These are phyloP conservation scores for Erythrophleum fordii DNA, from an alignment of 306 rosid species.

Conservation along the genomic window DNA sequence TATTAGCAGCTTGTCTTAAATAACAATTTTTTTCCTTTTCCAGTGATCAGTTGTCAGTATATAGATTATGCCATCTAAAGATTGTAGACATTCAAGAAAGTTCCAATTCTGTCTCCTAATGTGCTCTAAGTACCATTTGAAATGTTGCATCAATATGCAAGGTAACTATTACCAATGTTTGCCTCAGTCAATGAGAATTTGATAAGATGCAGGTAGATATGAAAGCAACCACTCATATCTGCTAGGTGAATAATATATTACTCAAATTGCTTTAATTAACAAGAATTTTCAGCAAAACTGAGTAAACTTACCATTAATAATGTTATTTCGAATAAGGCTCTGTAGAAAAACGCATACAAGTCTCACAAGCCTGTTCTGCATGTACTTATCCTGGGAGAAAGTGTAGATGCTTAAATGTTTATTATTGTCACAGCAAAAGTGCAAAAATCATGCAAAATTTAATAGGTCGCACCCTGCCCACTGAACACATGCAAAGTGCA, in stretches of 20 bases:
- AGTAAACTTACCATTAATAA: conserved; percentile 81
- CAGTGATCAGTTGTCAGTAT: neutral
- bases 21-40: neutral
- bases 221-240: conserved; percentile 14
- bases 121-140: neutral
- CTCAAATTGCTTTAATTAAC: conserved; percentile 13
- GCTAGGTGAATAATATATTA: neutral
- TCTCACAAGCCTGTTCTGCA: conserved; percentile 99
- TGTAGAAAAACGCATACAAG: conserved; percentile 97
- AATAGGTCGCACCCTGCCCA: neutral
- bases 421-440: neutral
- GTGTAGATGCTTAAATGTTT: conserved; percentile 20
- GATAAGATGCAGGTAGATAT: neutral
- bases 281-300: conserved; percentile 20
- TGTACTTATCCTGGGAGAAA: conserved; percentile 87
- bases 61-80: neutral
- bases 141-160: conserved; percentile 15
- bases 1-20: neutral
- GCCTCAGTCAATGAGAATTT: neutral
- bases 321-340: conserved; percentile 94
- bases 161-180: neutral
- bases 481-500: conserved; percentile 1
- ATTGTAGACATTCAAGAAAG: conserved; percentile 2
- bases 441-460: conserved; percentile 1
- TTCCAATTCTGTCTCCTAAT: neutral